These are phyloP conservation scores for Talaromyces nanjingensis DNA, from an alignment of 495 filamentous ascomycete genomes.

Conservation along the genomic window DNA sequence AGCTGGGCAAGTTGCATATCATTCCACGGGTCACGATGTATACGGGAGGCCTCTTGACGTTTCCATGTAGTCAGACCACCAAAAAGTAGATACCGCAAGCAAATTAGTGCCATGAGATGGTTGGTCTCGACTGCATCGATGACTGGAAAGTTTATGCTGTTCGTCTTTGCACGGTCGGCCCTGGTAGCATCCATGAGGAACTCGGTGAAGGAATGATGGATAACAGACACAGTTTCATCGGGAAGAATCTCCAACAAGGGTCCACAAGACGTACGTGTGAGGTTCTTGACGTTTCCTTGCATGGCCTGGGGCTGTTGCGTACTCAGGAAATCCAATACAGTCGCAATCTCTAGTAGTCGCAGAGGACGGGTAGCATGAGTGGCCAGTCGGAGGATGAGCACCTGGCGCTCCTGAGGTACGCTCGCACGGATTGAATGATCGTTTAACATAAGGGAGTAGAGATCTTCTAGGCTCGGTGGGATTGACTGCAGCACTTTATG, in stretches of 20 bases:
- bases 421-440: conserved; percentile 10
- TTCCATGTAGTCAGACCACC: no score
- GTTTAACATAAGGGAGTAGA: no score
- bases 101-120: no score
- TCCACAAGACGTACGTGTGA: conserved; percentile 32
- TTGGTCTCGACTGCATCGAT: no score
- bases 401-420: conserved; percentile 32
- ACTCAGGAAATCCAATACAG: conserved; percentile 23
- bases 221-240: conserved; percentile 41
- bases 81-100: no score
- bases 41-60: no score
- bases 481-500: no score
- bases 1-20: not conserved
- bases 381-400: conserved; percentile 24
- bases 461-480: no score
- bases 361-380: no score
- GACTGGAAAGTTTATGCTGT: not conserved
- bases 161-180: not conserved
- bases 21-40: not conserved
- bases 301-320: not conserved
- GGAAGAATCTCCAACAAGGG: conserved; percentile 42
- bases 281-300: no score
- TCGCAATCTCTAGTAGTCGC: conserved; percentile 42
- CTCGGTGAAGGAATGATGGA: conserved; percentile 52
- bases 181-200: conserved; percentile 22